phyloP scores from a whole-genome alignment of 768 basidiomycete genomes.

The Tulasnella sp. region DNA sequence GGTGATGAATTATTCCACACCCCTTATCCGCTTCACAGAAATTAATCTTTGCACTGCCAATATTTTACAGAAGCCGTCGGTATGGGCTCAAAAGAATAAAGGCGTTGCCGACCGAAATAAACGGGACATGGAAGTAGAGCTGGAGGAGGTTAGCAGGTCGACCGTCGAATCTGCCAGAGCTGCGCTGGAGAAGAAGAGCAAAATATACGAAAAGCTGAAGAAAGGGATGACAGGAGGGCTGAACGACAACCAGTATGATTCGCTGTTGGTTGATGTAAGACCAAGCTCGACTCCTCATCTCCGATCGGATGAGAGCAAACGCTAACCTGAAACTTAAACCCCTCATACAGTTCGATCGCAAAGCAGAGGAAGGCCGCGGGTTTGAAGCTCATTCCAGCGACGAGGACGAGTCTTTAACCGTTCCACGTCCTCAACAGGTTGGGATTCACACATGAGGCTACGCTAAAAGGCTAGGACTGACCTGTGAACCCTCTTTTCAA shows the following conservation, averaged over 20 bases:
- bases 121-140: slow-evolving; percentile 61
- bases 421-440: slow-evolving; percentile 55
- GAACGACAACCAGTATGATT: slow-evolving; percentile 71
- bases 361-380: slow-evolving; percentile 39
- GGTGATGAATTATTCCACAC: too few relatives aligned
- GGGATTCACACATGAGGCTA: slow-evolving; percentile 44
- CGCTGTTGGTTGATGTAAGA: slow-evolving; percentile 76
- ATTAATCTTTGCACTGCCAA: too few relatives aligned
- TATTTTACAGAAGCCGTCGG: slow-evolving; percentile 79
- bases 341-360: slow-evolving; percentile 66
- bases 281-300: slow-evolving; percentile 9
- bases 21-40: too few relatives aligned
- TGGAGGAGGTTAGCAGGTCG: slow-evolving; percentile 68
- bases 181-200: slow-evolving; percentile 73
- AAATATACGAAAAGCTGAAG: slow-evolving; percentile 75
- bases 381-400: slow-evolving; percentile 28
- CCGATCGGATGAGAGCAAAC: not conserved
- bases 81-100: slow-evolving; percentile 77
- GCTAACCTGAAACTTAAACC: not conserved
- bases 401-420: slow-evolving; percentile 65
- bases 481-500: not conserved
- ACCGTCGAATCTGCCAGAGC: slow-evolving; percentile 74
- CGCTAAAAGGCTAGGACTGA: slow-evolving; percentile 44
- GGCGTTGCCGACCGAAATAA: slow-evolving; percentile 66
- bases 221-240: slow-evolving; percentile 80